Evolutionary conservation across 495 filamentous ascomycete genomes (phyloP), one percentile per base, ranked within the genome.

Genomic region (Aspergillus steynii): DNA sequence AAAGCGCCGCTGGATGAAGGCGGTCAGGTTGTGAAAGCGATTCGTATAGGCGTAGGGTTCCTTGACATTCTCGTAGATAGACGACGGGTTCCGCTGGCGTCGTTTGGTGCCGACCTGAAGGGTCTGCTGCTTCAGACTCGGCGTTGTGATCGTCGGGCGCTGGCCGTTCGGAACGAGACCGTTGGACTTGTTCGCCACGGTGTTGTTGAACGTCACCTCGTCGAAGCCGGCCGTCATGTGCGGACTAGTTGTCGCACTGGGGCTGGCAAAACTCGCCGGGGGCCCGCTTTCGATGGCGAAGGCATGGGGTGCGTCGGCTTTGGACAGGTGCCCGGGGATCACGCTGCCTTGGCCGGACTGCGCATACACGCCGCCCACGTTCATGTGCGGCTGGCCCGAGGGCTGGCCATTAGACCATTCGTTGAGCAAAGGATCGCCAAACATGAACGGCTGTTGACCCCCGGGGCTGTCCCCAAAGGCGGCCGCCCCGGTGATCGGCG

Each of bases 11-110:
- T 90, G 86, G 12, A 98, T 82, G 62, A 91, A 87, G n/a, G 84
- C 84, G 56, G 90, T 93, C 50, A 99, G 82, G 60, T 86, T 88
- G 77, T 99, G 95, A 75, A 97, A 97, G 48, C 91, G 90, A 56
- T 80, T 85, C 2, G 91, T 91, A 68, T 99, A 97, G 8, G 90
- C 85, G 69, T 98, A 97, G 27, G 96, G 92, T 65, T 92, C 85
- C 54, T 88, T 91, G 65, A 99, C 92, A 48, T 85, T 89, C 57
- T 90, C 86, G 76, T 99, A 99, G 62, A 97, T 92, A 28, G 85
- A 81, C 0, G 89, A 92, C 5, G 93, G 88, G 64, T 97, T 92
- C 42, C 85, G 85, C 48, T 80, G 82, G 15, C 84, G 86, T 62
- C 86, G 70, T 56, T 75, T 71, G 6, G 77, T 56, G 34, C 71